Conservation (phyloP, 2,329 filamentous ascomycete species). For the Lasiodiplodia theobromae region DNA sequence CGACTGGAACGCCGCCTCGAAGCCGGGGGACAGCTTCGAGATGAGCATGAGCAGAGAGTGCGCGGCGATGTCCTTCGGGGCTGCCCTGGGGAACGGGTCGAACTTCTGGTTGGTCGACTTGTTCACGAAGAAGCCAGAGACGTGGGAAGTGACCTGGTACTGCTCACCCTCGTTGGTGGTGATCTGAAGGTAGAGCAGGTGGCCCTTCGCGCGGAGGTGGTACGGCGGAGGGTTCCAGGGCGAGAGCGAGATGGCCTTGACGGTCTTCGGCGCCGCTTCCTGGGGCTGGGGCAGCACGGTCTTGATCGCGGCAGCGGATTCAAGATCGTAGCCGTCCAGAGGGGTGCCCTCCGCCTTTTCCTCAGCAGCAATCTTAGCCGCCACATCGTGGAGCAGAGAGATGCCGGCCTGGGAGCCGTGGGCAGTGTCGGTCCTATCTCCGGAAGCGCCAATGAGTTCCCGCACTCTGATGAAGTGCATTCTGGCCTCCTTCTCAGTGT, state of each 20-base stretch:
- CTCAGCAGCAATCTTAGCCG: constrained; percentile 69
- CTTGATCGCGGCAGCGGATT: constrained; percentile 70
- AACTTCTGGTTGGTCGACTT: constrained; percentile 96
- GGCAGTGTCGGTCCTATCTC: constrained; percentile 84
- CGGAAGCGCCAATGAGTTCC: constrained; percentile 91
- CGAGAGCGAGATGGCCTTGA: constrained; percentile 88
- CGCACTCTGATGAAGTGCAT: constrained; percentile 91
- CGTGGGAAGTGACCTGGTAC: constrained; percentile 89
- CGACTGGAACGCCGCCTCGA: constrained; percentile 75
- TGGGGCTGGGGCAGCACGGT: constrained; percentile 73
- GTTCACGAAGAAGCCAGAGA: constrained; percentile 96
- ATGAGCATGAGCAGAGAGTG: constrained; percentile 89
- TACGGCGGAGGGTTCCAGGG: constrained; percentile 97
- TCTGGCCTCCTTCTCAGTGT: constrained; percentile 97
- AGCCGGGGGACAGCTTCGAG: constrained; percentile 80
- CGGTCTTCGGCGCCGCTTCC: constrained; percentile 80
- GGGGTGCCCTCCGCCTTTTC: constrained; percentile 45
- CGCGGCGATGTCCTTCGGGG: constrained; percentile 78
- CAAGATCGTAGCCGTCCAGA: constrained; percentile 78
- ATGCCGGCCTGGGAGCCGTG: constrained; percentile 85
- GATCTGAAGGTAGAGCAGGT: constrained; percentile 87
- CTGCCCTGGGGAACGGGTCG: constrained; percentile 81
- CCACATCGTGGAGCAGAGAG: constrained; percentile 85
- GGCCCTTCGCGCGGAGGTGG: constrained; percentile 87
- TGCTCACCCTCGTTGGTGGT: constrained; percentile 96